Percentiles rank a stretch among this genome's conserved stretches.
These are phyloP conservation scores for Chaetomiaceae sp. DNA, from an alignment of 2,329 filamentous ascomycete genomes.

Conservation along the genomic window DNA sequence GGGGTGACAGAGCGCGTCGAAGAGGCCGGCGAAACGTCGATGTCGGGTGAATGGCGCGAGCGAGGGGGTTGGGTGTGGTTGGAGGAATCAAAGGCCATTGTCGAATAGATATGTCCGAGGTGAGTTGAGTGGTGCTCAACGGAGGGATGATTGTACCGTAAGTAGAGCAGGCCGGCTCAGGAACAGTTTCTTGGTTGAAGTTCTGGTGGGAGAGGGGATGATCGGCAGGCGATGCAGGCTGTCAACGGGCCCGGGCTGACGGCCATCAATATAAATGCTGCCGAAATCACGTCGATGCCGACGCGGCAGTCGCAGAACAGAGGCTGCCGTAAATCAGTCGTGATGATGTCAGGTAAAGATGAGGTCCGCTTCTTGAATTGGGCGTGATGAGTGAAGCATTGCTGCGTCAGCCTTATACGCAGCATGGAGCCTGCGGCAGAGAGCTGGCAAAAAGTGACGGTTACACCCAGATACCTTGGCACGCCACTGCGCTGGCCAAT, in stretches of 20 bases:
- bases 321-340: constrained; percentile 10
- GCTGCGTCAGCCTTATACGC: constrained; percentile 5
- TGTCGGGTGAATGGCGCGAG: constrained; percentile 17
- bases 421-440: neutral
- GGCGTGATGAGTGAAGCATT: neutral
- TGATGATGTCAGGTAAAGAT: neutral
- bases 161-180: neutral
- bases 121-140: neutral
- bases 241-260: neutral
- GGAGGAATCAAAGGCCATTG: constrained; percentile 25
- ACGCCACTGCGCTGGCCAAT: neutral
- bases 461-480: constrained; percentile 15
- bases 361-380: neutral
- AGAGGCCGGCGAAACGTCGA: constrained; percentile 25
- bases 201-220: neutral
- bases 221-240: neutral
- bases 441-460: too few species aligned
- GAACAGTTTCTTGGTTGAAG: neutral
- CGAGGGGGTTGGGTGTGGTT: constrained; percentile 13
- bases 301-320: neutral
- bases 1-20: constrained; percentile 30
- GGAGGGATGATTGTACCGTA: neutral
- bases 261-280: constrained; percentile 7
- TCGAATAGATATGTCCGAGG: too few species aligned
- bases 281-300: neutral